Percentiles rank a stretch among this genome's conserved stretches.
These are phyloP conservation scores for Aspergillus nidulans DNA, from an alignment of 495 filamentous ascomycete species.

Conservation along the genomic window DNA sequence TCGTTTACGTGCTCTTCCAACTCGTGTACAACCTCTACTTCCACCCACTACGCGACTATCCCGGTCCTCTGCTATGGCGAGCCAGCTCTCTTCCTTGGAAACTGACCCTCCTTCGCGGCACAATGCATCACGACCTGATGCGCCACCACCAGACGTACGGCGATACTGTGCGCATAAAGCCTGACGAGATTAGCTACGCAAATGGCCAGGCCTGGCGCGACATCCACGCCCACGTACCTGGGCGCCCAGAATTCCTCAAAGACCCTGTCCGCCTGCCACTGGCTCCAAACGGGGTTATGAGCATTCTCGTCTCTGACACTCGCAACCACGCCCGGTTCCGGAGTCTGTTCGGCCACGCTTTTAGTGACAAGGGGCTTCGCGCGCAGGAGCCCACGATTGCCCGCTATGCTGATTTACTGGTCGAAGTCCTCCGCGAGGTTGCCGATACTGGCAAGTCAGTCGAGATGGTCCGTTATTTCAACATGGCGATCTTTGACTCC, in stretches of 20 bases:
- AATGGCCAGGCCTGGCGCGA: slow-evolving; percentile 1
- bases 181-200: not conserved
- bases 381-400: not conserved
- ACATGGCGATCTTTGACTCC: slow-evolving; percentile 2
- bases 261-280: not conserved
- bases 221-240: not conserved
- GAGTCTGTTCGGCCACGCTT: not conserved
- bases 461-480: slow-evolving; percentile 4
- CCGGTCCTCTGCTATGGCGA: not conserved
- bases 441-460: not conserved
- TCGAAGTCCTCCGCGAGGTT: not conserved
- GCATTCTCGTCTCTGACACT: not conserved
- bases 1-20: not conserved
- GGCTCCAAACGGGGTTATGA: not conserved
- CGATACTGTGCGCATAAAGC: not conserved
- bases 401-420: not conserved
- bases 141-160: not conserved
- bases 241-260: not conserved
- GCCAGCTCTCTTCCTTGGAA: not conserved
- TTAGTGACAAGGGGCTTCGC: not conserved
- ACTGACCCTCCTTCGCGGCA: not conserved
- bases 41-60: not conserved
- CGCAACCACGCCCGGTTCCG: slow-evolving; percentile 1
- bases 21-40: slow-evolving; percentile 4
- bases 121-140: not conserved